Conservation (phyloP, 441 rosid species). For the Gossypium trilobum region DNA sequence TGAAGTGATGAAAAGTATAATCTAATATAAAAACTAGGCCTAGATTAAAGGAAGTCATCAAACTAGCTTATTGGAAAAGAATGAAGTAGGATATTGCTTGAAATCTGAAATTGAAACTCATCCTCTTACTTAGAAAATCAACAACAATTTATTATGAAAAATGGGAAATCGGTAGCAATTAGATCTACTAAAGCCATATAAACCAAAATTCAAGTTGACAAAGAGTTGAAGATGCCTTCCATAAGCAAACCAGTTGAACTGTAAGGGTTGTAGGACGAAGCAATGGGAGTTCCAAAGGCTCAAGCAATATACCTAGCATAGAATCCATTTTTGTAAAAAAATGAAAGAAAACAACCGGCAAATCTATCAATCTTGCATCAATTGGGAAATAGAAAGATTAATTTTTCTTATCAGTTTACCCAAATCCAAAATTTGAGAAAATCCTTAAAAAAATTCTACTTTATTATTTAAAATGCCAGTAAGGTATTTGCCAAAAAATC, state of each 20-base stretch:
- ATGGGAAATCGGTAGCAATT: conserved; percentile 33
- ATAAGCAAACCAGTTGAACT: conserved; percentile 41
- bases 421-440: no score
- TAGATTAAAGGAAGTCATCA: conserved; percentile 67
- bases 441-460: no score
- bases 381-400: no score
- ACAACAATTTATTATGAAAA: no score
- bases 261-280: conserved; percentile 27
- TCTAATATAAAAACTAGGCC: conserved; percentile 31
- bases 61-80: conserved; percentile 73
- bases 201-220: conserved; percentile 78
- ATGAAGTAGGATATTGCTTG: conserved; percentile 56
- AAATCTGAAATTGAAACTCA: conserved; percentile 39
- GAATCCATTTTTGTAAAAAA: no score
- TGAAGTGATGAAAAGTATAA: background rate
- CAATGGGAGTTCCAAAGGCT: conserved; percentile 41
- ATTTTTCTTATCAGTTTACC: conserved; percentile 9
- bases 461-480: no score
- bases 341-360: no score
- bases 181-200: conserved; percentile 82
- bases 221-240: conserved; percentile 66
- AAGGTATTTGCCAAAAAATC: no score
- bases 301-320: no score
- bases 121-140: conserved; percentile 69
- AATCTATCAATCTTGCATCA: no score